Evolutionary conservation across 257 asterid species (phyloP).

Genomic region (Thymus quinquecostatus): DNA sequence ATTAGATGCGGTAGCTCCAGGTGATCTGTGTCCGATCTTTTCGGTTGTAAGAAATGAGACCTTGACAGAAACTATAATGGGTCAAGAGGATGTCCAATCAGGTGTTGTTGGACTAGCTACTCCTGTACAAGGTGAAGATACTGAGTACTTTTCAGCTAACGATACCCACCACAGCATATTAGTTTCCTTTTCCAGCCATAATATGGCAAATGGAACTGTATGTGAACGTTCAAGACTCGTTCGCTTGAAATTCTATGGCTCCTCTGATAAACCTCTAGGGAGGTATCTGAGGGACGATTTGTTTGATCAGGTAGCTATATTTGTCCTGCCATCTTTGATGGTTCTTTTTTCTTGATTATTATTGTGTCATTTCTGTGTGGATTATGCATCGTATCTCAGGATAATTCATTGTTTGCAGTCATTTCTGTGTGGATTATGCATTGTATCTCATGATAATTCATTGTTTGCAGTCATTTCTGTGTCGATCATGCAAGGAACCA

Average conservation of each 20-base stretch:
- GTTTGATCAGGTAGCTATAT: conserved; percentile 72
- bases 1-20: conserved; percentile 28
- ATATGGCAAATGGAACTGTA: conserved; percentile 63
- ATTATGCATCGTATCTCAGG: conserved; percentile 53
- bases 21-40: conserved; percentile 25
- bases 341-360: not conserved
- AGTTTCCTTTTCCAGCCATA: conserved; percentile 89
- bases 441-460: conserved; percentile 21
- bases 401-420: conserved; percentile 50
- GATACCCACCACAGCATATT: conserved; percentile 76
- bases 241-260: conserved; percentile 79
- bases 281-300: conserved; percentile 82
- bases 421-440: conserved; percentile 73
- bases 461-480: conserved; percentile 60
- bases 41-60: conserved; percentile 24
- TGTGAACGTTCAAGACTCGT: conserved; percentile 84
- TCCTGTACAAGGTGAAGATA: conserved; percentile 42
- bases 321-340: not conserved
- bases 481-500: conserved; percentile 85
- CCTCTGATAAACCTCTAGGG: conserved; percentile 94
- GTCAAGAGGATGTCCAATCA: conserved; percentile 46
- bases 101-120: conserved; percentile 45
- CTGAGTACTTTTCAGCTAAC: conserved; percentile 52
- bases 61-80: conserved; percentile 22
- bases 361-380: conserved; percentile 58